Percentiles rank a stretch among this genome's conserved stretches.
These are phyloP conservation scores for Solanum chacoense DNA, from an alignment of 305 asterid genomes.

Conservation along the genomic window DNA sequence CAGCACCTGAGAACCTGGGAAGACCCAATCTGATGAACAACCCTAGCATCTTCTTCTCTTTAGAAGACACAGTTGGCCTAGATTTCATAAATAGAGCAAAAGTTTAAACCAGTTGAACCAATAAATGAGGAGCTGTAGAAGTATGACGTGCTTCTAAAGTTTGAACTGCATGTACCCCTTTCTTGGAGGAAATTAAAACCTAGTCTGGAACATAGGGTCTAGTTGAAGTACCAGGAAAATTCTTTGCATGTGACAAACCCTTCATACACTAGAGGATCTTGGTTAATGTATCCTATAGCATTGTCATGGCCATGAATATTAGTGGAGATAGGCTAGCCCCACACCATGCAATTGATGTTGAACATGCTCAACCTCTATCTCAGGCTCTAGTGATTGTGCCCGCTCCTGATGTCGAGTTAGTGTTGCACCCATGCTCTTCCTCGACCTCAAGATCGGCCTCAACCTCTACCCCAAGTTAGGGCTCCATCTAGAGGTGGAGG, in stretches of 20 bases:
- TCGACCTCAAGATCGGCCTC: neutral
- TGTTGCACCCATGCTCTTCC: neutral
- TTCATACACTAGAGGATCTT: neutral
- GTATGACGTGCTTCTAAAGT: neutral
- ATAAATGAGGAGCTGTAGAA: neutral
- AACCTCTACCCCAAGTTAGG: neutral
- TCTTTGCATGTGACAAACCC: neutral
- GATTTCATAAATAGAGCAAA: neutral
- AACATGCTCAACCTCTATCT: neutral
- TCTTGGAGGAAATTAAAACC: neutral
- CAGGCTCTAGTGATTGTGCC: neutral
- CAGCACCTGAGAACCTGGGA: neutral
- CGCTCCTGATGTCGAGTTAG: neutral
- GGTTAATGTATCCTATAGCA: neutral
- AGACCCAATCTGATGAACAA: neutral
- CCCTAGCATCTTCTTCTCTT: neutral
- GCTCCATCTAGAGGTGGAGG: neutral
- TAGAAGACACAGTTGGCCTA: neutral
- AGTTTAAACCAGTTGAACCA: neutral
- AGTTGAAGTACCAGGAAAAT: neutral
- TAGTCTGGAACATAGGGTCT: neutral
- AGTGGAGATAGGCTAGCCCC: neutral
- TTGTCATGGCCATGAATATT: too few species aligned
- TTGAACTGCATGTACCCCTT: neutral
- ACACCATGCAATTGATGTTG: neutral